These are phyloP conservation scores for Dryadomyces quercus-mongolicae DNA, from an alignment of 2,329 filamentous ascomycete genomes.

Conservation along the genomic window DNA sequence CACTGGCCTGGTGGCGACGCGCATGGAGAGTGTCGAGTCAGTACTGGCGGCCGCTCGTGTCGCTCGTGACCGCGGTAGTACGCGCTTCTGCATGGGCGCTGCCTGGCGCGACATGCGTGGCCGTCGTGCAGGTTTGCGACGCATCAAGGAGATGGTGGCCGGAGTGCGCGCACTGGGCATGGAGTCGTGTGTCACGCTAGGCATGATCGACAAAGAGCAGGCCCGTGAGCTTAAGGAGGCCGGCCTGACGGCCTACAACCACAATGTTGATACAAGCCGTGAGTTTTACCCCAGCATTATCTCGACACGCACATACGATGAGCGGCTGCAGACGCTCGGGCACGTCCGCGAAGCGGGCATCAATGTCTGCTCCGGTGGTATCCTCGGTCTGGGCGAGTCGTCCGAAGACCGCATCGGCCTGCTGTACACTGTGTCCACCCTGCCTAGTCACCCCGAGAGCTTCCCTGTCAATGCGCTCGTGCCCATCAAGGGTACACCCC, in stretches of 20 bases:
- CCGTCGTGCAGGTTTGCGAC: slow-evolving; percentile 69
- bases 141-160: slow-evolving; percentile 75
- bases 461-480: slow-evolving; percentile 89
- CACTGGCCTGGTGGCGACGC: slow-evolving; percentile 60
- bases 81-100: slow-evolving; percentile 89
- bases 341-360: slow-evolving; percentile 79
- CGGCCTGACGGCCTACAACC: slow-evolving; percentile 84
- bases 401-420: slow-evolving; percentile 70
- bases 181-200: slow-evolving; percentile 87
- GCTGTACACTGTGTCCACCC: slow-evolving; percentile 67
- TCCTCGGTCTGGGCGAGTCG: slow-evolving; percentile 72
- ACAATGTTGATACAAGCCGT: slow-evolving; percentile 83
- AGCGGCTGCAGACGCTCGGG: slow-evolving; percentile 66
- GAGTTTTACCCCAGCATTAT: slow-evolving; percentile 85
- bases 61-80: slow-evolving; percentile 74
- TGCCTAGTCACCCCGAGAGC: slow-evolving; percentile 74
- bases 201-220: slow-evolving; percentile 77
- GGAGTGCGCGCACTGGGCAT: slow-evolving; percentile 73
- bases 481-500: slow-evolving; percentile 78
- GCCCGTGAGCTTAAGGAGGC: slow-evolving; percentile 73
- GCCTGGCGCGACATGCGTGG: slow-evolving; percentile 92
- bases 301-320: slow-evolving; percentile 76
- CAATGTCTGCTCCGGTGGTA: slow-evolving; percentile 83
- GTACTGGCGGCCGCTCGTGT: slow-evolving; percentile 67
- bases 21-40: slow-evolving; percentile 54